Base-by-base conservation (phyloP, 257 asterid species). In the Nyctanthes arbortristis region DNA sequence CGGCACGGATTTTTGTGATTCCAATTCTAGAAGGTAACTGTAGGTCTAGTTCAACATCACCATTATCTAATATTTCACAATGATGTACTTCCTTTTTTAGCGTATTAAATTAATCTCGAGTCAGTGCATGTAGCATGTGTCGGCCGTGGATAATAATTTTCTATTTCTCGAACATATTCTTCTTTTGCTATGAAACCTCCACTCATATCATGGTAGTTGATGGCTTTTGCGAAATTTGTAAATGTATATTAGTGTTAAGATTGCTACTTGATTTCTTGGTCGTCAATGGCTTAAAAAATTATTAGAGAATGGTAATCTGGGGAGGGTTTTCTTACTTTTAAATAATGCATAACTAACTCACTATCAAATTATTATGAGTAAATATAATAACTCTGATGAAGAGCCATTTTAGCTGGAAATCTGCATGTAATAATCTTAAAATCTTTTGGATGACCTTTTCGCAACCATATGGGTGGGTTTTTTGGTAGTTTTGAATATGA, bases 11-110 rank as follows among this genome's bases (percentile, higher is more conserved):
- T 24, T 20, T 66, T 59, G 31, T 2, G 25, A 33, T 67, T 4
- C 47, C 13, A 36, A 43, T 62, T 47, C 33, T 65, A 1, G 33
- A 35, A 63, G 67, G 52, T 47, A 49, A 60, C 39, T 28, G 31
- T 25, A 52, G 52, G 14, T 67, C 40, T 60, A 39, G 61, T 69
- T 65, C 52, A 37, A 39, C 33, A 16, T 61, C 47, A 71, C 39
- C 37, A 63, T 56, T 58, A 25, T 65, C 29, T 65, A 43, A 43
- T 60, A 69, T 31, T 55, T 37, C 68, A 68, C 62, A 4, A 57
- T 72, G 55, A 11, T 68, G 68, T 45, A 63, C 37, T 34, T 63
- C 63, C 27, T 37, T 47, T 59, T 40, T 40, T 68, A 10, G 0
- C 16, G 30, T 7, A 34, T 63, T 63, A 36, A 37, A 63, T 9